phyloP scores from a whole-genome alignment of 345 rosid genomes.

The Brassica cretica region DNA sequence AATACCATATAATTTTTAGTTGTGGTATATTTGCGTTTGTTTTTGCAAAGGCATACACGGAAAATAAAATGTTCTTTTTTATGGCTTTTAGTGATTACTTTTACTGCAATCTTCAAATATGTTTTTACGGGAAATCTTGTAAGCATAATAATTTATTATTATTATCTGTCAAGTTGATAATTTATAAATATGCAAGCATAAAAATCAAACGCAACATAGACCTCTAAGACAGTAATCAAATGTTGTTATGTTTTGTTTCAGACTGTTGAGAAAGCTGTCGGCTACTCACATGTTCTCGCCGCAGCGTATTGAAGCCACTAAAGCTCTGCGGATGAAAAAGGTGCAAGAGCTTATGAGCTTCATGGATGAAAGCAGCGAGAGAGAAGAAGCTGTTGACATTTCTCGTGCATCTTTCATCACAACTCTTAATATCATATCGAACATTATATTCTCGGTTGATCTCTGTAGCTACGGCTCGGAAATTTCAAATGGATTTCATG shows the following conservation, averaged over 20 bases:
- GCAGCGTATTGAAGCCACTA: constrained; percentile 20
- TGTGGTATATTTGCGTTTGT: background rate
- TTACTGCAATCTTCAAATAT: background rate
- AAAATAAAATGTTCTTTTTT: no score
- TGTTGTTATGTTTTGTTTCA: constrained; percentile 1
- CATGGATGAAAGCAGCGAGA: no score
- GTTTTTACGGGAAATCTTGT: background rate
- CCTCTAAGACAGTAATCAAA: background rate
- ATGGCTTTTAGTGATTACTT: no score
- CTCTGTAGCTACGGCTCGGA: no score
- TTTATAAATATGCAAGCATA: background rate
- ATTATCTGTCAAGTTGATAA: background rate
- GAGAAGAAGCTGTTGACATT: no score
- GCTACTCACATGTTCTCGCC: constrained; percentile 11
- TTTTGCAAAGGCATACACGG: background rate
- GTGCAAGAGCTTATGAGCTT: no score
- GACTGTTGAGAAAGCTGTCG: constrained; percentile 21
- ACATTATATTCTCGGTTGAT: no score
- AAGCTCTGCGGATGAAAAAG: no score
- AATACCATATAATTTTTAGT: background rate
- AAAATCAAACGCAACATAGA: background rate
- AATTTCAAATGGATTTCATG: no score
- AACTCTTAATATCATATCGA: no score
- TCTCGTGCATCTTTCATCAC: no score
- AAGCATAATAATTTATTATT: background rate